Evolutionary conservation across 257 asterid genomes (phyloP).

Genomic region (Misopates orontium): DNA sequence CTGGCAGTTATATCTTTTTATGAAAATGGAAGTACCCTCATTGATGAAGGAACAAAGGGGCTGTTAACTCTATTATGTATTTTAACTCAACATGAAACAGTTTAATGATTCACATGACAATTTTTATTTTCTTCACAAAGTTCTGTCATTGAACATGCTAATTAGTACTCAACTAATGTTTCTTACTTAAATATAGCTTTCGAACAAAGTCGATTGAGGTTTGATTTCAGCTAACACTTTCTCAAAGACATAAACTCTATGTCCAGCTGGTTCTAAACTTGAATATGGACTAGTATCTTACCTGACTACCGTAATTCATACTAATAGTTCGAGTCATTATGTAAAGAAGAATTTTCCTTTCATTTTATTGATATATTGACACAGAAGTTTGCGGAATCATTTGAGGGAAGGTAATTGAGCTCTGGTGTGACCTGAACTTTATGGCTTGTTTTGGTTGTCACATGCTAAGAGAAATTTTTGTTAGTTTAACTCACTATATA

Average conservation of each 20-base stretch:
- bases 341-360: not conserved
- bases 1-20: not conserved
- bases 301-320: not conserved
- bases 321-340: not conserved
- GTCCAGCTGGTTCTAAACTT: not conserved
- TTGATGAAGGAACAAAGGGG: not conserved
- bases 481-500: not conserved
- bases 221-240: too few species aligned
- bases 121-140: not conserved
- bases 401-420: not conserved
- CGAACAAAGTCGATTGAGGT: not conserved
- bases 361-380: too few species aligned
- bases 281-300: not conserved
- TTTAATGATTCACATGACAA: too few species aligned
- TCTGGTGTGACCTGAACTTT: not conserved
- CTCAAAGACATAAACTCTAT: not conserved
- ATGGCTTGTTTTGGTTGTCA: not conserved
- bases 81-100: too few species aligned
- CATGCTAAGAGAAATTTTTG: not conserved
- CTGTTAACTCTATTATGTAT: not conserved
- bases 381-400: too few species aligned
- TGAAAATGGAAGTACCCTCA: not conserved
- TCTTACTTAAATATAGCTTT: not conserved
- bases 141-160: not conserved
- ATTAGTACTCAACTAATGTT: not conserved